Evolutionary conservation across 306 rosid genomes (phyloP).

Genomic region (Cicer arietinum): DNA sequence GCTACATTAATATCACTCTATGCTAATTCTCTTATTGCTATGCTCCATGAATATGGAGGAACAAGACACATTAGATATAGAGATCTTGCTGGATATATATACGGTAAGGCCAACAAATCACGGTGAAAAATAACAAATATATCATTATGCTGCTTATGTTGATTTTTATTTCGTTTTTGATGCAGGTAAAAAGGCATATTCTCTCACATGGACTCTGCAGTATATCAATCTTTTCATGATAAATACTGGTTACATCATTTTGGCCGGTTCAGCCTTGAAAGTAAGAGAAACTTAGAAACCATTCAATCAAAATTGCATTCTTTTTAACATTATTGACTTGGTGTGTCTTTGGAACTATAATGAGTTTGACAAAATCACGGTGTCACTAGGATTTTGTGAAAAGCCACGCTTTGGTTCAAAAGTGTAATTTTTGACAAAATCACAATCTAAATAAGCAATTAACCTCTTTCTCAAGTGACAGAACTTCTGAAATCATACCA

Average conservation of each 20-base stretch:
- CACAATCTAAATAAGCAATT: too few species aligned
- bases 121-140: not conserved
- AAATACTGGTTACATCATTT: conserved; percentile 83
- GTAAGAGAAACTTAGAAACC: conserved; percentile 48
- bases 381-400: too few species aligned
- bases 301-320: conserved; percentile 10
- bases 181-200: conserved; percentile 79
- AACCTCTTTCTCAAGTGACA: not conserved
- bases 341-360: too few species aligned
- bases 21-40: conserved; percentile 79
- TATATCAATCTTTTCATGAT: conserved; percentile 95
- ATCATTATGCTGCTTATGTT: not conserved
- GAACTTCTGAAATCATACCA: not conserved
- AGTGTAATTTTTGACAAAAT: too few species aligned
- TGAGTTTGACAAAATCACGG: too few species aligned
- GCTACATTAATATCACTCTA: conserved; percentile 74
- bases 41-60: conserved; percentile 89
- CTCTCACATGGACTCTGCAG: conserved; percentile 83
- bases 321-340: not conserved
- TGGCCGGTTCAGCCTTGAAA: conserved; percentile 95
- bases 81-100: conserved; percentile 86
- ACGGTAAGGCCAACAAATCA: conserved; percentile 56
- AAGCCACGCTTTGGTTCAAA: too few species aligned
- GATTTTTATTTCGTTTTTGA: conserved; percentile 30
- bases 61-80: conserved; percentile 91